Percentiles rank a stretch among this genome's conserved stretches.
Conservation (phyloP, 2,329 filamentous ascomycete genomes). For the Phialophora macrospora region DNA sequence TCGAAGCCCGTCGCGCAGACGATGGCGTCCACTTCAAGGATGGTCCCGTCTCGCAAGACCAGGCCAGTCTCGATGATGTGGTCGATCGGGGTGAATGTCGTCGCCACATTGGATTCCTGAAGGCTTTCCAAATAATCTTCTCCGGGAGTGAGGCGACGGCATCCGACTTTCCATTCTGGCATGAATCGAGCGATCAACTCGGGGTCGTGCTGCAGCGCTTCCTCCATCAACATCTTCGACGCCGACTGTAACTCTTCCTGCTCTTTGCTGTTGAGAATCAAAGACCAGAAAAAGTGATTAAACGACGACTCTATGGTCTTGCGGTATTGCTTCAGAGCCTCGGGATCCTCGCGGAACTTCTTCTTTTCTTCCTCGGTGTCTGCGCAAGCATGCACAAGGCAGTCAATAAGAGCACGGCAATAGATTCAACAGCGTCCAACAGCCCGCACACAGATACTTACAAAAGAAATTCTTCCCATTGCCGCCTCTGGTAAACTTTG, state of each 20-base stretch:
- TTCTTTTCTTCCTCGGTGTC: not conserved
- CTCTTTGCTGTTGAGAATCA: not conserved
- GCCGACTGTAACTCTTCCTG: not conserved
- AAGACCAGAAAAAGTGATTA: constrained; percentile 24
- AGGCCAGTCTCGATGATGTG: constrained; percentile 61
- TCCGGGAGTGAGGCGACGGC: constrained; percentile 56
- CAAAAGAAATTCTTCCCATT: too few relatives aligned
- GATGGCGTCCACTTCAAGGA: constrained; percentile 32
- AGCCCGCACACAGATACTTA: too few relatives aligned
- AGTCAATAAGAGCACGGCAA: too few relatives aligned
- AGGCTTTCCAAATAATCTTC: constrained; percentile 55
- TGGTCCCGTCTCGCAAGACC: constrained; percentile 29
- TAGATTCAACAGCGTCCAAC: too few relatives aligned
- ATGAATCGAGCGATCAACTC: constrained; percentile 20
- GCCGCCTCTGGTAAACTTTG: not conserved
- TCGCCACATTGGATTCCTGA: constrained; percentile 64
- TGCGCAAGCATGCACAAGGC: not conserved
- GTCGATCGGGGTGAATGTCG: constrained; percentile 63
- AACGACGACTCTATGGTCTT: not conserved
- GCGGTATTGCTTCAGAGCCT: not conserved
- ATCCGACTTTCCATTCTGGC: constrained; percentile 45
- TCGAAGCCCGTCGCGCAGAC: constrained; percentile 49
- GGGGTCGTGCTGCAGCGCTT: not conserved
- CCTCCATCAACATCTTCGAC: not conserved
- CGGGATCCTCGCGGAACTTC: not conserved